Conservation (phyloP, 441 rosid genomes). For the Hura crepitans region DNA sequence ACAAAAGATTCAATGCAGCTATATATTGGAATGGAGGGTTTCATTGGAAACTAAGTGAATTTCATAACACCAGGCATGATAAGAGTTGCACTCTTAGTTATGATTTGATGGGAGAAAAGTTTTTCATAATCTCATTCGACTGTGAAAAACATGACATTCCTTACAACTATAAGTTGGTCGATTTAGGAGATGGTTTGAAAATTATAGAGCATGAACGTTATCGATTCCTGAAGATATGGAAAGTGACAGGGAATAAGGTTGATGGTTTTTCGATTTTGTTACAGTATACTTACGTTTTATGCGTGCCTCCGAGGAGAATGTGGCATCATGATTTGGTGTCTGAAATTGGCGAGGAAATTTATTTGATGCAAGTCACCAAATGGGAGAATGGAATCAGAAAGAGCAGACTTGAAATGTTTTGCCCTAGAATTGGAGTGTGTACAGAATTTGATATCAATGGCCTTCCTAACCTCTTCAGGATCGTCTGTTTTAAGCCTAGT, state of each 20-base stretch:
- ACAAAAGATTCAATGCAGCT: background rate
- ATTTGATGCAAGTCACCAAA: background rate
- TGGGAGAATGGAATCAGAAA: background rate
- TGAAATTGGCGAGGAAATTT: background rate
- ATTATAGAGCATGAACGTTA: constrained; percentile 10
- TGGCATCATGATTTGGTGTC: background rate
- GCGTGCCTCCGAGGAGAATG: background rate
- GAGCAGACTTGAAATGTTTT: background rate
- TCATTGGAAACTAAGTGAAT: constrained; percentile 16
- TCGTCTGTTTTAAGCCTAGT: constrained; percentile 5
- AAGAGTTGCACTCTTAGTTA: background rate
- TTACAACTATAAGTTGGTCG: constrained; percentile 3
- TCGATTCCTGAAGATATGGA: background rate
- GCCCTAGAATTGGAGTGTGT: background rate
- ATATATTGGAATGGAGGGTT: constrained; percentile 19
- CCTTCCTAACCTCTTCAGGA: constrained; percentile 14
- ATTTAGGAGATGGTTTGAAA: background rate
- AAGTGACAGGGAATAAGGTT: background rate
- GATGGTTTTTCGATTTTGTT: background rate
- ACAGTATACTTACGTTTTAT: background rate
- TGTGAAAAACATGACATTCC: background rate
- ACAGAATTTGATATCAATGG: background rate
- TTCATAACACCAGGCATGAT: background rate
- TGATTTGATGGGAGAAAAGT: constrained; percentile 12
- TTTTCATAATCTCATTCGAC: background rate